Base-by-base conservation (phyloP, 2,329 filamentous ascomycete species). In the Neocatenulostroma microsporum region DNA sequence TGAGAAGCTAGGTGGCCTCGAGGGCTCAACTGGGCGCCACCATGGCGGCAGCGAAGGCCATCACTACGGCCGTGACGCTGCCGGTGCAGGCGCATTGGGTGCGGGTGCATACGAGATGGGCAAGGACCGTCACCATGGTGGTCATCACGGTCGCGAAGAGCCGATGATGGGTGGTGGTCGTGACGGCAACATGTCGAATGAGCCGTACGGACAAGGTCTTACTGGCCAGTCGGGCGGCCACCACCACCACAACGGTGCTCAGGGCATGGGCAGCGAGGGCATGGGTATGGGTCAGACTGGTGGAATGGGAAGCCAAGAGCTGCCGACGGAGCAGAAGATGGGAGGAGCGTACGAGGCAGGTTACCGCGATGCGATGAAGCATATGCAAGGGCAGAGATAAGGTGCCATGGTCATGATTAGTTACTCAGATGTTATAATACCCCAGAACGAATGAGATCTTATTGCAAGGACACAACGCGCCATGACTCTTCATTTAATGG, bases 1-100 rank as follows among this genome's bases (percentile, higher is more conserved):
- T 11, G 37, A 48, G 27, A 42, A 41, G 30, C 34, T 54, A 5
- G 50, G 48, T 17, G 41, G 38, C 19, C 19, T 24, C n/a, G 28
- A n/a, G n/a, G n/a, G n/a, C n/a, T n/a, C n/a, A n/a, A 14, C 30
- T 14, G 28, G 33, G 20, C 21, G 33, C 27, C 21, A 23, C n/a
- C 30, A 28, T 28, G 15, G 13, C 20, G 15, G 36, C 19, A 8
- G 14, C 27, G 12, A 41, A 13, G 27, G 30, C 7, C 38, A 49
- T n/a, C 23, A 24, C 23, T 24, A 24, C 23, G 23, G 23, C n/a
- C 23, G 23, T 24, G 23, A 24, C n/a, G 23, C 23, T 24, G 53
- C 49, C 6, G 48, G 47, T 18, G 54, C 45, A 7, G 42, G 48
- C 19, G 31, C 31, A 12, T 5, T 21, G 3, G 30, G 20, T 8